These are phyloP conservation scores for Candida pseudocylindracea DNA, from an alignment of 1,139 yeast genomes.

Conservation along the genomic window DNA sequence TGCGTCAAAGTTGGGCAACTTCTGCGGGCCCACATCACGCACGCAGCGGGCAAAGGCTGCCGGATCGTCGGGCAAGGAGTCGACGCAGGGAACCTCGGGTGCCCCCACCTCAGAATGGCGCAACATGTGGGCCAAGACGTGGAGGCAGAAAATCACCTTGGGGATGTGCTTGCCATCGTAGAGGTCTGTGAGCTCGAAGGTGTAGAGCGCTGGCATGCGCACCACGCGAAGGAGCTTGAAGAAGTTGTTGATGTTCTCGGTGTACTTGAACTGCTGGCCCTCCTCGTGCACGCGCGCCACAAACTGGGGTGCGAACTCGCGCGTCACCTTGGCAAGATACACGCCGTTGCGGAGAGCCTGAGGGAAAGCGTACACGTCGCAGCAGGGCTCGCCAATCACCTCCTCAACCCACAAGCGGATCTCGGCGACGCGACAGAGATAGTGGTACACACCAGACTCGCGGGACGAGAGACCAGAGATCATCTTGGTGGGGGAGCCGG, in stretches of 20 bases:
- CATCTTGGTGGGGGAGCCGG: too few relatives aligned
- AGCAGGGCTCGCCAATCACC: conserved; percentile 28
- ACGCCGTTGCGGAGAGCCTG: conserved; percentile 52
- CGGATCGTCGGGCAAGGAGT: too few relatives aligned
- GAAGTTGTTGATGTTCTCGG: conserved; percentile 80
- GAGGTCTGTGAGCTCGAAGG: conserved; percentile 79
- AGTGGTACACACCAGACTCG: conserved; percentile 26
- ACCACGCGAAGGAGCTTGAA: conserved; percentile 49
- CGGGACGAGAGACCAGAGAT: too few relatives aligned
- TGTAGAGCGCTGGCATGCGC: conserved; percentile 66
- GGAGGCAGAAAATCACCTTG: conserved; percentile 82
- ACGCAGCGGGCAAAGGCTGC: too few relatives aligned
- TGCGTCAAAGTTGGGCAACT: too few relatives aligned
- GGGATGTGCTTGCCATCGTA: conserved; percentile 88
- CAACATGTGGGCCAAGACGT: conserved; percentile 53
- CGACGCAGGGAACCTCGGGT: neutral
- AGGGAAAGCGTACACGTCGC: conserved; percentile 14
- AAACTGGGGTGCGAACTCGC: conserved; percentile 48
- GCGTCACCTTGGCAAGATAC: conserved; percentile 57
- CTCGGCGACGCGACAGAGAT: conserved; percentile 73
- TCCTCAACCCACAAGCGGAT: conserved; percentile 34
- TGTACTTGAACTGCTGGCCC: conserved; percentile 65
- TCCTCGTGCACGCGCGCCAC: conserved; percentile 20
- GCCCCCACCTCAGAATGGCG: neutral
- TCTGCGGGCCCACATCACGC: too few relatives aligned